Conservation (phyloP, 208 protist genomes). For the Vickermania ingenoplastis region DNA sequence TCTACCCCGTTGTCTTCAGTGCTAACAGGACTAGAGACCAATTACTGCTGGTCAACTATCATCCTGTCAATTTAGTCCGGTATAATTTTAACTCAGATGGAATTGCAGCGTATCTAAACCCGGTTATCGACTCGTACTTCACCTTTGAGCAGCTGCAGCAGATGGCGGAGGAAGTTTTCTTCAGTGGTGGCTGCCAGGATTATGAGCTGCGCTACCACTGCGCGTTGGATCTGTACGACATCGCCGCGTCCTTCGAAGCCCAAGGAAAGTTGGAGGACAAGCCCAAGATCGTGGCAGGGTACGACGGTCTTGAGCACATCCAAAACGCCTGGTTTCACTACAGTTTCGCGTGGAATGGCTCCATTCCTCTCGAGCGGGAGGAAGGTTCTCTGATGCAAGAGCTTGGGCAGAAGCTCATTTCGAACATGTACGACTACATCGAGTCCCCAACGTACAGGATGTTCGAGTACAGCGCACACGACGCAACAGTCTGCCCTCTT, state of each 20-base stretch:
- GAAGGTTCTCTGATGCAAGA: conserved; percentile 28
- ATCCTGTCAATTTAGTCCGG: background rate
- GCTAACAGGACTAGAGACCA: background rate
- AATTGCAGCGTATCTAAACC: conserved; percentile 5
- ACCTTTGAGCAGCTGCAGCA: conserved; percentile 4
- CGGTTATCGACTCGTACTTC: conserved; percentile 4
- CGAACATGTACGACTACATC: conserved; percentile 30
- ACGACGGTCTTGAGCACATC: background rate
- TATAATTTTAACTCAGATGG: background rate
- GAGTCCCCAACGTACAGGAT: conserved; percentile 31
- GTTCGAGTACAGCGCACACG: conserved; percentile 66
- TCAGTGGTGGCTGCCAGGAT: conserved; percentile 11
- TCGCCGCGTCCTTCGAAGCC: background rate
- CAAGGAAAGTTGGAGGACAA: background rate
- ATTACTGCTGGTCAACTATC: conserved; percentile 1
- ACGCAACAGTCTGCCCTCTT: conserved; percentile 31
- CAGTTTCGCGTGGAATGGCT: conserved; percentile 23
- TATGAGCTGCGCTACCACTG: background rate
- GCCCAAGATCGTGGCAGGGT: background rate
- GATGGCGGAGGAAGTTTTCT: conserved; percentile 10
- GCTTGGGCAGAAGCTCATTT: conserved; percentile 29
- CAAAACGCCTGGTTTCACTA: conserved; percentile 3
- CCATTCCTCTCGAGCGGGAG: conserved; percentile 11
- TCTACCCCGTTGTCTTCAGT: conserved; percentile 15
- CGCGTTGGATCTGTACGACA: background rate